Evolutionary conservation across 441 rosid genomes (phyloP), one percentile per base, ranked within the genome.

Genomic region (Pelargonium exstipulatum): DNA sequence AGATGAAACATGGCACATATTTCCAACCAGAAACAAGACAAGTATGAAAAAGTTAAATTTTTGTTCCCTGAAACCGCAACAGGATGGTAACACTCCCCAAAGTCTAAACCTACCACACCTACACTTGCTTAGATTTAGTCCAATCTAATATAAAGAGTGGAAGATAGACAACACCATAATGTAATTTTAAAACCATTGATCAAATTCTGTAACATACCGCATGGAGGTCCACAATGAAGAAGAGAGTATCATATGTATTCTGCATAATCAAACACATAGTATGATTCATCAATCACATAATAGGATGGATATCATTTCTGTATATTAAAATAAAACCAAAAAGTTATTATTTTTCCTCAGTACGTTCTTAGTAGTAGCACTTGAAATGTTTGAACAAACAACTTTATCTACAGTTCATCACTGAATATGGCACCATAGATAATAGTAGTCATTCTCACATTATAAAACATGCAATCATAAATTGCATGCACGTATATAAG

Each of bases 201-300:
- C 29, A 69, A 13, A 71, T 63, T 42, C 45, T 64, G 53, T 45
- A 17, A 71, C 88, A 71, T 91, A 89, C 97, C 84, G 96, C 97
- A 2, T 91, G 97, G 65, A 87, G 89, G 79, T 93, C 96, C 70
- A 91, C 95, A 2, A 91, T 87, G 74, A 91, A 85, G 79, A 91
- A 93, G 53, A 94, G 90, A 4, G 96, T 88, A 26, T 89, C 98
- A 61, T 86, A 94, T 1, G 87, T 72, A 67, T 90, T 84, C 97
- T 94, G 90, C 85, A 87, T 70, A 73, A 57, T 65, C 2, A 35
- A 51, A 70, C 26, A 70, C 74, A 55, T 49, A 64, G 40, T 65
- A 73, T 29, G 18, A 48, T 35, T 26, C 55, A 63, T 32, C 35
- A 72, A 73, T 61, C 69, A 5, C 20, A 22, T 20, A 17, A 55